A percentile compares a stretch with the other conserved stretches of the same genome.
Evolutionary conservation across 2,329 filamentous ascomycete genomes (phyloP).

Genomic region (Stachybotrys chartarum): DNA sequence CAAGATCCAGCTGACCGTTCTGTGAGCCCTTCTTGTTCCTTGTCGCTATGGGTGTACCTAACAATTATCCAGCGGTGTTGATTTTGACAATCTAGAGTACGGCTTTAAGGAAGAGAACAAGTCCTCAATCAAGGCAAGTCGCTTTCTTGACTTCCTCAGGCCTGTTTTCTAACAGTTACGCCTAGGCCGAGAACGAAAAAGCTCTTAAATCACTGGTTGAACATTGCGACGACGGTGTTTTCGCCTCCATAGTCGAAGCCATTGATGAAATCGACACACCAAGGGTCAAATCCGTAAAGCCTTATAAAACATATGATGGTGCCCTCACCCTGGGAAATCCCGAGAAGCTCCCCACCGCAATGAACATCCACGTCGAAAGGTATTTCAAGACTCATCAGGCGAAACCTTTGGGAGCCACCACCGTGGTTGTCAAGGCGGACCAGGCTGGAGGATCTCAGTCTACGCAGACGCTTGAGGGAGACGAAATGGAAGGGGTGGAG

Average conservation of each 20-base stretch:
- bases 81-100: conserved; percentile 87
- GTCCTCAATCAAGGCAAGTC: conserved; percentile 53
- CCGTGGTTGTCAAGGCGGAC: conserved; percentile 57
- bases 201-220: conserved; percentile 59
- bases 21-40: conserved; percentile 47
- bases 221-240: conserved; percentile 59
- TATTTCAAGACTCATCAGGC: conserved; percentile 83
- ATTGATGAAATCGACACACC: conserved; percentile 74
- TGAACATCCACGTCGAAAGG: conserved; percentile 81
- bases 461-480: conserved; percentile 38
- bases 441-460: conserved; percentile 40
- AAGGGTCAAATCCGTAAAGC: conserved; percentile 65
- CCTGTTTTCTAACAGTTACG: conserved; percentile 4
- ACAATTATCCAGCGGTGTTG: conserved; percentile 59
- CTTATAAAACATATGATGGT: conserved; percentile 74
- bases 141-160: not conserved
- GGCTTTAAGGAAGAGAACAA: conserved; percentile 93
- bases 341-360: conserved; percentile 62
- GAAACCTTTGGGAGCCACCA: conserved; percentile 66
- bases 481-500: conserved; percentile 43
- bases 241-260: conserved; percentile 81
- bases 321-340: conserved; percentile 73
- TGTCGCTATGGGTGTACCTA: not conserved
- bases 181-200: conserved; percentile 57
- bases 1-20: conserved; percentile 68